Evolutionary conservation across 1,284 basidiomycete genomes (phyloP).

Genomic region (Bondarzewia mesenterica): DNA sequence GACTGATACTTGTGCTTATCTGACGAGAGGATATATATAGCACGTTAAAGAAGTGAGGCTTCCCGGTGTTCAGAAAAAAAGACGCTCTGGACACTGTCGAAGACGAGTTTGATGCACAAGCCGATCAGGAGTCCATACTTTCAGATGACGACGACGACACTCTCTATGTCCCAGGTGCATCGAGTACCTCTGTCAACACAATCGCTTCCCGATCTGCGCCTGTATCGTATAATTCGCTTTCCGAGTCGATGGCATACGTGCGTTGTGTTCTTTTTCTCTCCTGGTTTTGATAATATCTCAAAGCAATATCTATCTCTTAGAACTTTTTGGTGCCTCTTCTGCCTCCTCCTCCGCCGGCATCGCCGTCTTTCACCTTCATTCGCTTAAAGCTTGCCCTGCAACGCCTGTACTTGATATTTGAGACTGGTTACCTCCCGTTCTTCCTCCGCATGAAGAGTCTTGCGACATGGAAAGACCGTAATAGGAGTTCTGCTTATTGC

Average conservation of each 20-base stretch:
- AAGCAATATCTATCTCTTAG: constrained; percentile 24
- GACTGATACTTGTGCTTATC: not conserved
- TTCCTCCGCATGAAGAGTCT: constrained; percentile 30
- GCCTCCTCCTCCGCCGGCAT: constrained; percentile 28
- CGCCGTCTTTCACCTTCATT: constrained; percentile 43
- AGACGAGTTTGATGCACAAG: not conserved
- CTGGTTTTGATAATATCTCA: not conserved
- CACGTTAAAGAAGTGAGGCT: constrained; percentile 52
- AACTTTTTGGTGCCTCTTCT: constrained; percentile 37
- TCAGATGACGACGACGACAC: not conserved
- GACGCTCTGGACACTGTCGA: not conserved
- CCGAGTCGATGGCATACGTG: constrained; percentile 36
- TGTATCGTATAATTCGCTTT: constrained; percentile 9
- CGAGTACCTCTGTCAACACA: not conserved
- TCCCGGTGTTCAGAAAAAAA: not conserved
- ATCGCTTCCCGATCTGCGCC: not conserved
- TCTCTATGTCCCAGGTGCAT: not conserved
- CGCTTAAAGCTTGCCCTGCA: constrained; percentile 44
- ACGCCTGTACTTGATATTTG: constrained; percentile 43
- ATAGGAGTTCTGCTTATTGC: constrained; percentile 41
- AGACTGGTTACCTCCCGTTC: constrained; percentile 42
- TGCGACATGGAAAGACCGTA: constrained; percentile 47
- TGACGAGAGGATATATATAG: constrained; percentile 20
- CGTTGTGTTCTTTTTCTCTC: constrained; percentile 11
- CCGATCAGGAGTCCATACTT: not conserved